phyloP scores from a whole-genome alignment of 345 rosid species.

The Citrus reticulata region DNA sequence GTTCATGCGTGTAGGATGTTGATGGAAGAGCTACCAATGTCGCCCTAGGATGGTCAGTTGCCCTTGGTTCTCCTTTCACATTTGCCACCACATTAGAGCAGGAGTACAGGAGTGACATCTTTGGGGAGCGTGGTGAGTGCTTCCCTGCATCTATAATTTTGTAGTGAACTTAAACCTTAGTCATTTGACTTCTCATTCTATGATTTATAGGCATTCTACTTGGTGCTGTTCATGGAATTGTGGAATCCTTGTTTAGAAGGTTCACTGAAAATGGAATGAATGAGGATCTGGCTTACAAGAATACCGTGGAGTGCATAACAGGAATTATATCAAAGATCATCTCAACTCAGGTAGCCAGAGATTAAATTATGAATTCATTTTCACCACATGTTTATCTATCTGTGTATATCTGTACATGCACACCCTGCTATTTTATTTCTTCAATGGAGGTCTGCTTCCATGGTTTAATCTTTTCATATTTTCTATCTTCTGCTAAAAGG shows the following conservation, averaged over 20 bases:
- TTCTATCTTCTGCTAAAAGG: constrained; percentile 37
- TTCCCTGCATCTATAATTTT: neutral
- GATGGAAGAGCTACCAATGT: constrained; percentile 87
- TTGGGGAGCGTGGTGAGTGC: constrained; percentile 82
- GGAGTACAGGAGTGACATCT: constrained; percentile 95
- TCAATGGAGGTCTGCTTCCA: neutral
- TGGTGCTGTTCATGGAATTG: constrained; percentile 88
- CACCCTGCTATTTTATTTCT: neutral
- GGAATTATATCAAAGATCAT: constrained; percentile 76
- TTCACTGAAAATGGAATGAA: constrained; percentile 79
- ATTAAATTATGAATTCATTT: neutral
- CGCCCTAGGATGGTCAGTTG: constrained; percentile 92
- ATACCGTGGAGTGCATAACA: constrained; percentile 89
- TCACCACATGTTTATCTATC: neutral
- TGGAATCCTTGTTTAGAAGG: constrained; percentile 74
- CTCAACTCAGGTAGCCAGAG: constrained; percentile 60
- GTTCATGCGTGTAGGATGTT: constrained; percentile 55
- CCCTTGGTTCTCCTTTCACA: constrained; percentile 88
- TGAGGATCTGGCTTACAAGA: constrained; percentile 74
- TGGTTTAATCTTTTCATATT: neutral
- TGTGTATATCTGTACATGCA: neutral
- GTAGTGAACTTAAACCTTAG: neutral
- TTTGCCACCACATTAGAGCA: constrained; percentile 89
- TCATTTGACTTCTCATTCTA: constrained; percentile 1
- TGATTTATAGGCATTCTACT: constrained; percentile 64